Conservation (phyloP, 495 filamentous ascomycete genomes). For the Lichenothelia convexa region DNA sequence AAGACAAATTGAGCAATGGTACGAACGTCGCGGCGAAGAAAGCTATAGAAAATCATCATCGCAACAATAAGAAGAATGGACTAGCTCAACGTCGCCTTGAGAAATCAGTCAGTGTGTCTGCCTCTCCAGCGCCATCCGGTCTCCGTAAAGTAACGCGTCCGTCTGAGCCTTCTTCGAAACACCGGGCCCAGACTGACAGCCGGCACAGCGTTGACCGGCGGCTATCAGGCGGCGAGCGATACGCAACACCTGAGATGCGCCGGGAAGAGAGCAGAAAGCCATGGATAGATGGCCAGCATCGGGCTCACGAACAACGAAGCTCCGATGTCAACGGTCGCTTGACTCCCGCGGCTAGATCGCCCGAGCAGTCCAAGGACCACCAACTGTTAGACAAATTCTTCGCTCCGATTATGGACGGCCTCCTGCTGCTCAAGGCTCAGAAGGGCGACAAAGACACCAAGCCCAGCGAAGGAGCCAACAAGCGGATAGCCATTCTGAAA, state of each 20-base stretch:
- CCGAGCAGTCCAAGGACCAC: no score
- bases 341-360: no score
- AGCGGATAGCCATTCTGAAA: no score
- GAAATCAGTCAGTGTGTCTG: slow-evolving; percentile 10
- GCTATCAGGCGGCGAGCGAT: slow-evolving; percentile 32
- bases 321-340: no score
- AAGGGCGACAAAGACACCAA: no score
- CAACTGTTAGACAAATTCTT: no score
- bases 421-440: no score
- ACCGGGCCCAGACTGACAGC: slow-evolving; percentile 30
- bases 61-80: slow-evolving; percentile 34
- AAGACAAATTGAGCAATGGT: slow-evolving; percentile 53
- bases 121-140: slow-evolving; percentile 5
- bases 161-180: slow-evolving; percentile 30
- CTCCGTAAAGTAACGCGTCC: slow-evolving; percentile 21
- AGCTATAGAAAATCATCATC: slow-evolving; percentile 75
- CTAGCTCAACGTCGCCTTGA: slow-evolving; percentile 9
- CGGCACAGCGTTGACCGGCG: slow-evolving; percentile 13
- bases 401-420: no score
- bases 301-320: no score
- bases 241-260: slow-evolving; percentile 15
- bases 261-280: no score
- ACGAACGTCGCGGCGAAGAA: slow-evolving; percentile 49
- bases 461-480: slow-evolving; percentile 14
- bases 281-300: no score